These are phyloP conservation scores for Starmerella vaccinii DNA, from an alignment of 805 yeast genomes.

Conservation along the genomic window DNA sequence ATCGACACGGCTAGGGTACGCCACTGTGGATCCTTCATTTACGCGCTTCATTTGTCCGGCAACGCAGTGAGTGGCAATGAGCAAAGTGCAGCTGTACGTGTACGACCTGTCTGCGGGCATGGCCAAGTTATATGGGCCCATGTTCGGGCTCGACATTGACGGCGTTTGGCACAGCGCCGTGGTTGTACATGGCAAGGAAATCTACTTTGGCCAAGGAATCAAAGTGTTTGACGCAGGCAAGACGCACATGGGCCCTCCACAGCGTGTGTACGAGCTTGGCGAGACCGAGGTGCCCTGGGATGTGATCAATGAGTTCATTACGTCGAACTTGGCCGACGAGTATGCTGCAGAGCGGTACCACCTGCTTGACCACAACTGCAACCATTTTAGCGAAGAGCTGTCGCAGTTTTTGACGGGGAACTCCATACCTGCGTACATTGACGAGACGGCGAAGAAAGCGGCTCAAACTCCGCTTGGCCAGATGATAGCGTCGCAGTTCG, in stretches of 20 bases:
- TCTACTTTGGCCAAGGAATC: conserved; percentile 53
- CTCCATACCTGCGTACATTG: conserved; percentile 44
- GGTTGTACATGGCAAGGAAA: conserved; percentile 47
- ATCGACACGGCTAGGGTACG: not conserved
- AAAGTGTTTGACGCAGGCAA: conserved; percentile 39
- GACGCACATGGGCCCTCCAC: conserved; percentile 52
- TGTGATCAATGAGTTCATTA: conserved; percentile 43
- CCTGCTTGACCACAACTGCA: conserved; percentile 54
- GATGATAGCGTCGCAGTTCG: conserved; percentile 35
- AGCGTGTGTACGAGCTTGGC: conserved; percentile 45
- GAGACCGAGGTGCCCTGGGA: conserved; percentile 44
- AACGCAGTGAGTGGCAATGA: conserved; percentile 1
- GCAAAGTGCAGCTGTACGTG: conserved; percentile 43
- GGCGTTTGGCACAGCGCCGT: conserved; percentile 59
- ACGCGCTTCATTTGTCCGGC: too few species aligned
- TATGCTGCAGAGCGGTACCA: conserved; percentile 44
- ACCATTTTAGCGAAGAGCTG: conserved; percentile 52
- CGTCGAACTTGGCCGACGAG: conserved; percentile 38
- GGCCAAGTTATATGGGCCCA: conserved; percentile 35
- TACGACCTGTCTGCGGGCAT: conserved; percentile 56
- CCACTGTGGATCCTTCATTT: not conserved
- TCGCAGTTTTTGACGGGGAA: conserved; percentile 49
- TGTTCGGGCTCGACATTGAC: conserved; percentile 44
- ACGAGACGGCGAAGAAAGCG: conserved; percentile 44
- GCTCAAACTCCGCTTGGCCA: conserved; percentile 44